phyloP scores from a whole-genome alignment of 2,329 filamentous ascomycete genomes.

The Aspergillus sp. region DNA sequence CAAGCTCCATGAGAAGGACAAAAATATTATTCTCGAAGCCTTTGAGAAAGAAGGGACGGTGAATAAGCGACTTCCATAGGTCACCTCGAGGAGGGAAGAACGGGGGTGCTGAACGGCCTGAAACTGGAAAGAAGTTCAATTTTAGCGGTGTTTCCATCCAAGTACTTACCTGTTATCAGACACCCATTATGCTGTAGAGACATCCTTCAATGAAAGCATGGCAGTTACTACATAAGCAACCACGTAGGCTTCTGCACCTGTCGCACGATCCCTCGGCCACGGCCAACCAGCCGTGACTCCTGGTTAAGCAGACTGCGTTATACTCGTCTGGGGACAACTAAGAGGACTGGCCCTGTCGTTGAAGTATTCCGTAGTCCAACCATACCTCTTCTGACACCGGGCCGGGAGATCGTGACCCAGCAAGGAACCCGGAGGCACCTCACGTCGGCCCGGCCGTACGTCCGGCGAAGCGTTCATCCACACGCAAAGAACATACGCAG shows the following conservation, averaged over 20 bases:
- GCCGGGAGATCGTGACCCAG: conserved; percentile 1
- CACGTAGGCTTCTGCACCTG: not conserved
- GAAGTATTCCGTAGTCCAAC: conserved; percentile 1
- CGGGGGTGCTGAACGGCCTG: not conserved
- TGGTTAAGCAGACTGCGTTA: conserved; percentile 1
- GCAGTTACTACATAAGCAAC: conserved; percentile 1
- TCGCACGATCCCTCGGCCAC: not conserved
- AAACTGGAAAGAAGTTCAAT: not conserved
- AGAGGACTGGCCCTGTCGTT: conserved; percentile 2
- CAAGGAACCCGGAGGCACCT: conserved; percentile 1
- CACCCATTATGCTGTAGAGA: conserved; percentile 1
- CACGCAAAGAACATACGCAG: not conserved
- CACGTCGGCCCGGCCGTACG: not conserved
- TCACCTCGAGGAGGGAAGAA: conserved; percentile 3
- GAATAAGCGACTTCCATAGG: conserved; percentile 1
- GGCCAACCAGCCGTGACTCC: not conserved
- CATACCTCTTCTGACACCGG: not conserved
- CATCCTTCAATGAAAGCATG: not conserved
- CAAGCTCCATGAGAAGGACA: not conserved
- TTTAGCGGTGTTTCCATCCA: not conserved
- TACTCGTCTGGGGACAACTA: not conserved
- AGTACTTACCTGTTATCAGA: not conserved
- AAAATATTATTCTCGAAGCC: not conserved
- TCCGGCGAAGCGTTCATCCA: conserved; percentile 1
- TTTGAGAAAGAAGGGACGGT: not conserved